These are phyloP conservation scores for Flaveria robusta DNA, from an alignment of 129 eudicot genomes.

Conservation along the genomic window DNA sequence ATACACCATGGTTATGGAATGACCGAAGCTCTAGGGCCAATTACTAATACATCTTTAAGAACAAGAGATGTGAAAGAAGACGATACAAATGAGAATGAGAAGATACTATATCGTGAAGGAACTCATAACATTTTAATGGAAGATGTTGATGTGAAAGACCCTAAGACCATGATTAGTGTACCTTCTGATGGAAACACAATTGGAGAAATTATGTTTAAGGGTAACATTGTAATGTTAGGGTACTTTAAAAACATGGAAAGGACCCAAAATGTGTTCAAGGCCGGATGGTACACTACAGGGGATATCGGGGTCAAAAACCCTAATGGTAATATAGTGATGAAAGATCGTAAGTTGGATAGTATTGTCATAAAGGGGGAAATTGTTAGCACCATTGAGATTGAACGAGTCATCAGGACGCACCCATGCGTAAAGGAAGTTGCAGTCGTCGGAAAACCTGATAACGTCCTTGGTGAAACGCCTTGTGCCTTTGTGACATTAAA, in stretches of 20 bases:
- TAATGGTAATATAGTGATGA: slow-evolving; percentile 47
- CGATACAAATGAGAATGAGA: not conserved
- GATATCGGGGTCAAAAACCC: slow-evolving; percentile 53
- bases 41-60: slow-evolving; percentile 20
- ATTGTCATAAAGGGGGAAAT: slow-evolving; percentile 38
- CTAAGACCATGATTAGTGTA: slow-evolving; percentile 51
- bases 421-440: slow-evolving; percentile 59
- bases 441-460: slow-evolving; percentile 51
- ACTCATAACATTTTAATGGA: slow-evolving; percentile 47
- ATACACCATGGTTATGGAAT: slow-evolving; percentile 58
- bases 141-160: slow-evolving; percentile 59
- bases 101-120: slow-evolving; percentile 37
- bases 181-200: slow-evolving; percentile 60
- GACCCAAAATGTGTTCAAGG: slow-evolving; percentile 43
- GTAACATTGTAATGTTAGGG: slow-evolving; percentile 62
- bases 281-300: slow-evolving; percentile 68
- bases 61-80: not conserved
- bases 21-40: slow-evolving; percentile 68
- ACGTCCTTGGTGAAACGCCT: slow-evolving; percentile 44
- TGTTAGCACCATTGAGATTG: slow-evolving; percentile 61
- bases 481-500: slow-evolving; percentile 63
- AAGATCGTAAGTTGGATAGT: slow-evolving; percentile 50
- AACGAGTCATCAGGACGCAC: slow-evolving; percentile 51
- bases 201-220: slow-evolving; percentile 68
- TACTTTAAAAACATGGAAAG: slow-evolving; percentile 47